phyloP scores from a whole-genome alignment of 192 early-diverging fungal genomes.

The Thoreauomyces humboldtii region DNA sequence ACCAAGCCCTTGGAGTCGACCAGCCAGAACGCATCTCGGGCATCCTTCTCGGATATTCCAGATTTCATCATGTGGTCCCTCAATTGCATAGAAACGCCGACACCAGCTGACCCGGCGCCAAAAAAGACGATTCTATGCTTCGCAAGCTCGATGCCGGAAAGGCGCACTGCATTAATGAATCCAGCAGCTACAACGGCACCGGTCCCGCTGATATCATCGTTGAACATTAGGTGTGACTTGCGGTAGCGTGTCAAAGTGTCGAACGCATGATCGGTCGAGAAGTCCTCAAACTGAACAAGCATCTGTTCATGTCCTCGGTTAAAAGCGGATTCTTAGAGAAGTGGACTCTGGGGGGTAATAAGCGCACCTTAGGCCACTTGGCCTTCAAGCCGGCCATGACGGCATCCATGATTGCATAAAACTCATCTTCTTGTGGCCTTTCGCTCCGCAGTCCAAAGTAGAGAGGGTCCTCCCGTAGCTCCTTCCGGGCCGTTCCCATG shows the following conservation, averaged over 20 bases:
- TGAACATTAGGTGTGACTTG: slow-evolving; percentile 78
- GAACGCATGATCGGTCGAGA: slow-evolving; percentile 90
- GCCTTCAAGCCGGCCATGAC: slow-evolving; percentile 67
- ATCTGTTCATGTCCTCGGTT: neutral
- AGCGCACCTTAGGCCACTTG: slow-evolving; percentile 66
- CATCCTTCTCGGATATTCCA: slow-evolving; percentile 55
- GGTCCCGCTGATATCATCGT: slow-evolving; percentile 90
- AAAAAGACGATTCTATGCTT: slow-evolving; percentile 90
- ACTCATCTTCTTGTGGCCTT: slow-evolving; percentile 56
- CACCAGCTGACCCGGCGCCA: slow-evolving; percentile 91
- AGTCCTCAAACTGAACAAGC: slow-evolving; percentile 97
- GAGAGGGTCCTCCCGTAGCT: slow-evolving; percentile 79
- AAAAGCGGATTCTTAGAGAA: neutral
- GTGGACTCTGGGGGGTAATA: neutral
- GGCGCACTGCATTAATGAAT: slow-evolving; percentile 73
- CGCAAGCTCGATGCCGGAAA: slow-evolving; percentile 60
- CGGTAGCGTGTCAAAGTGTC: slow-evolving; percentile 78
- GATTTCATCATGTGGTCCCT: slow-evolving; percentile 14
- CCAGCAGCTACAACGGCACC: slow-evolving; percentile 92
- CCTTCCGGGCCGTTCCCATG: slow-evolving; percentile 85
- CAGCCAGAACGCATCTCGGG: slow-evolving; percentile 75
- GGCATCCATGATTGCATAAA: slow-evolving; percentile 80
- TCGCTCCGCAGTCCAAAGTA: slow-evolving; percentile 81
- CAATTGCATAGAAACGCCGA: slow-evolving; percentile 78
- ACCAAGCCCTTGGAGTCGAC: slow-evolving; percentile 92